Evolutionary conservation across 495 filamentous ascomycete species (phyloP).

Genomic region (Pyrenula aspistea): DNA sequence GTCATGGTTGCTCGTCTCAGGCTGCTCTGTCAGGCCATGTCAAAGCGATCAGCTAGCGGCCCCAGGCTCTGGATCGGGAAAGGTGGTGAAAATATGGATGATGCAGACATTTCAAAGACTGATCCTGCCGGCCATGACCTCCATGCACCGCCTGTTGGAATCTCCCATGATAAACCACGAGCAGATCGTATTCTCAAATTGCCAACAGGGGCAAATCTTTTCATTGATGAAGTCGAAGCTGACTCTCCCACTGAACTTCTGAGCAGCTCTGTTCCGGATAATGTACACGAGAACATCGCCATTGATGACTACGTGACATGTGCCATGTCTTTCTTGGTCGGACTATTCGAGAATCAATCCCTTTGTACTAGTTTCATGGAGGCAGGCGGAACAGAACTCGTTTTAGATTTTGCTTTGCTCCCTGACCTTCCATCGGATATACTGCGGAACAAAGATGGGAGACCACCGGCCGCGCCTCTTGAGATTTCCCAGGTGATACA

Average conservation of each 20-base stretch:
- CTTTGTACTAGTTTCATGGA: constrained; percentile 68
- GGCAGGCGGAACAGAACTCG: constrained; percentile 65
- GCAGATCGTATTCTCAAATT: neutral
- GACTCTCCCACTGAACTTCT: constrained; percentile 19
- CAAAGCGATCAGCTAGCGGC: constrained; percentile 55
- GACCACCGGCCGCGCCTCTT: constrained; percentile 3
- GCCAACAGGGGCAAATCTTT: neutral
- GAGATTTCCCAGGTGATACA: constrained; percentile 64
- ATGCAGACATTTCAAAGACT: neutral
- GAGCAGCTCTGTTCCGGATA: no score
- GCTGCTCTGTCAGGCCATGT: constrained; percentile 54
- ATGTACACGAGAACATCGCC: constrained; percentile 35
- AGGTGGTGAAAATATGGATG: constrained; percentile 3
- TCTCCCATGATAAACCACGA: neutral
- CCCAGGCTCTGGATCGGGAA: constrained; percentile 61
- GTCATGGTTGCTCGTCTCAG: constrained; percentile 74
- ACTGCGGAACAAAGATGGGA: constrained; percentile 44
- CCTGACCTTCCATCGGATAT: constrained; percentile 69
- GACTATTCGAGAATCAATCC: constrained; percentile 64
- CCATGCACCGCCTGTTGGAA: constrained; percentile 12
- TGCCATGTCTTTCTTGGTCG: constrained; percentile 59
- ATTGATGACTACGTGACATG: constrained; percentile 61
- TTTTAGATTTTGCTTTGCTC: constrained; percentile 74
- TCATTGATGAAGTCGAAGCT: neutral
- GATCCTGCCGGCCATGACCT: constrained; percentile 4